Conservation (phyloP, 1,284 basidiomycete genomes). For the Heliocybe sulcata region DNA sequence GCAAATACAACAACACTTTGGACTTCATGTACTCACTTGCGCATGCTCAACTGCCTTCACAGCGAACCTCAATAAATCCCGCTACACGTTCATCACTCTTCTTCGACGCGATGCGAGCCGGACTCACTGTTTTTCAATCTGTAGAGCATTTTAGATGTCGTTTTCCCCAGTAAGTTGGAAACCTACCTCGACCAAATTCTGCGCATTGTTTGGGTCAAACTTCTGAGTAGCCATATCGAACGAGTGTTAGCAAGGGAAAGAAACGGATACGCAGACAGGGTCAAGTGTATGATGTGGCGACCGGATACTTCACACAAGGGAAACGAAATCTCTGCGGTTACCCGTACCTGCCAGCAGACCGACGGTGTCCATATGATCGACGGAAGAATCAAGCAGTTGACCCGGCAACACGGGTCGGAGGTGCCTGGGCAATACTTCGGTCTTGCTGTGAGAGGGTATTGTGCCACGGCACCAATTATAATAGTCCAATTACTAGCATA, state of each 20-base stretch:
- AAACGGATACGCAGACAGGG: conserved; percentile 1
- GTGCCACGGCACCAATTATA: background rate
- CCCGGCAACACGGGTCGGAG: background rate
- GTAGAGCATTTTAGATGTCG: background rate
- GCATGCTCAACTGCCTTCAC: conserved; percentile 96
- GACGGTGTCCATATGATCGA: background rate
- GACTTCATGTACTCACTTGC: conserved; percentile 47
- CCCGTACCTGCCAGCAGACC: too few species aligned
- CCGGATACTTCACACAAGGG: background rate
- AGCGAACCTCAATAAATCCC: conserved; percentile 59
- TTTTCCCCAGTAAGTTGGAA: background rate
- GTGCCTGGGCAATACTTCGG: too few species aligned
- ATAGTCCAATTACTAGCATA: background rate
- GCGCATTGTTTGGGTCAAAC: conserved; percentile 83
- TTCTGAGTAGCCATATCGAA: conserved; percentile 35
- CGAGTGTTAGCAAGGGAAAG: background rate
- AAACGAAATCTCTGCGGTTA: too few species aligned
- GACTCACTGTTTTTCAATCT: conserved; percentile 95
- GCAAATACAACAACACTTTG: background rate
- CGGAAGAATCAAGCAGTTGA: background rate
- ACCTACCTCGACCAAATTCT: conserved; percentile 81
- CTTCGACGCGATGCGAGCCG: conserved; percentile 7
- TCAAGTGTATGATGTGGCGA: background rate
- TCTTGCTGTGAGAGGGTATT: too few species aligned
- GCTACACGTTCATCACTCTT: conserved; percentile 1